phyloP scores from a whole-genome alignment of 306 rosid species.

The Ceratonia siliqua region DNA sequence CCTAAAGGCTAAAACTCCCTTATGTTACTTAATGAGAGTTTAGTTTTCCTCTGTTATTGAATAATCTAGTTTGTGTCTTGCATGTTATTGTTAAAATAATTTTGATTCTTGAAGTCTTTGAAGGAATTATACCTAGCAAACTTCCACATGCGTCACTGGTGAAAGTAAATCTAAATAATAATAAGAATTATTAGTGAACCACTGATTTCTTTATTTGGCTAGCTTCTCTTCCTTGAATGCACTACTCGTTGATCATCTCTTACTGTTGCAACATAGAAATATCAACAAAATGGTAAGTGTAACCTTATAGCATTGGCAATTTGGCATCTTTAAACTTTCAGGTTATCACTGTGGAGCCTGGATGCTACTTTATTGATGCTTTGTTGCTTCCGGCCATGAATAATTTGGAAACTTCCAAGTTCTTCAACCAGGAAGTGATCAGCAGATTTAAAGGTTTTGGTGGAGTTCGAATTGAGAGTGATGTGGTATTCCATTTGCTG shows the following conservation, averaged over 20 bases:
- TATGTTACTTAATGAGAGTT: background rate
- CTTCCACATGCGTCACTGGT: background rate
- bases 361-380: constrained; percentile 93
- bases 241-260: background rate
- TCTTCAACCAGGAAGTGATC: constrained; percentile 66
- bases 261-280: constrained; percentile 16
- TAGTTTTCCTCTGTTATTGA: constrained; percentile 23
- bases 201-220: constrained; percentile 22
- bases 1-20: constrained; percentile 14
- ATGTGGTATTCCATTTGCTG: constrained; percentile 58
- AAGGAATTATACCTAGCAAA: background rate
- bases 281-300: constrained; percentile 13
- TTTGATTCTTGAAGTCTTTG: constrained; percentile 10
- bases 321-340: constrained; percentile 44
- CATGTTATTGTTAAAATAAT: background rate
- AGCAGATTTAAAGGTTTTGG: constrained; percentile 67
- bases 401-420: constrained; percentile 55
- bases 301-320: constrained; percentile 14
- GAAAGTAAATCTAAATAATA: constrained; percentile 23
- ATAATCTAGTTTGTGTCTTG: constrained; percentile 18
- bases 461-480: constrained; percentile 89
- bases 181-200: constrained; percentile 8
- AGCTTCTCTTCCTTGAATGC: background rate
- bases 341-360: constrained; percentile 96
- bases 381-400: constrained; percentile 71